phyloP scores from a whole-genome alignment of 2,329 filamentous ascomycete genomes.

The Botrytis sinoallii region DNA sequence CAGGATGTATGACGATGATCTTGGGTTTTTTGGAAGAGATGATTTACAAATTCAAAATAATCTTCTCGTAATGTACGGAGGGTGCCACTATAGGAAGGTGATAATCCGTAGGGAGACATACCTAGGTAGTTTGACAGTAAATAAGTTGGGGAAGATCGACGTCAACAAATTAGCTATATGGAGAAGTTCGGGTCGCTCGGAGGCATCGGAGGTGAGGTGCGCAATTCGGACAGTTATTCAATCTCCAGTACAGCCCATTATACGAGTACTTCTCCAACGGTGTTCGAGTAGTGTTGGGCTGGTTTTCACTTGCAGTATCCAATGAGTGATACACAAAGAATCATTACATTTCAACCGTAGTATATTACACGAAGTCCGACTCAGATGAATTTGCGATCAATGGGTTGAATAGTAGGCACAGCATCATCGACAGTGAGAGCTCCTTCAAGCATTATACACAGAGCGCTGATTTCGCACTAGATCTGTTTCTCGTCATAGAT shows the following conservation, averaged over 20 bases:
- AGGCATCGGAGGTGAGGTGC: background rate
- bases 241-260: background rate
- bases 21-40: background rate
- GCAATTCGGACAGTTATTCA: background rate
- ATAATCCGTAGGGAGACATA: background rate
- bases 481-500: background rate
- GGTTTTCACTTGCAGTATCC: background rate
- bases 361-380: background rate
- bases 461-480: too few relatives aligned
- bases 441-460: background rate
- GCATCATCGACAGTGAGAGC: background rate
- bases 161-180: background rate
- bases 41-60: background rate
- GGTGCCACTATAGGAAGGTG: background rate
- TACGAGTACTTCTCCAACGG: background rate
- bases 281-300: background rate
- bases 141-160: background rate
- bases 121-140: background rate
- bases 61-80: background rate
- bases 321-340: background rate
- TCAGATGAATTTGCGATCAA: background rate
- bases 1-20: background rate
- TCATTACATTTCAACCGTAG: background rate
- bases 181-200: background rate
- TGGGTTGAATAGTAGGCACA: background rate